These are phyloP conservation scores for Chlamydomonas sp. DNA, from an alignment of 139 green algal species.

Conservation along the genomic window DNA sequence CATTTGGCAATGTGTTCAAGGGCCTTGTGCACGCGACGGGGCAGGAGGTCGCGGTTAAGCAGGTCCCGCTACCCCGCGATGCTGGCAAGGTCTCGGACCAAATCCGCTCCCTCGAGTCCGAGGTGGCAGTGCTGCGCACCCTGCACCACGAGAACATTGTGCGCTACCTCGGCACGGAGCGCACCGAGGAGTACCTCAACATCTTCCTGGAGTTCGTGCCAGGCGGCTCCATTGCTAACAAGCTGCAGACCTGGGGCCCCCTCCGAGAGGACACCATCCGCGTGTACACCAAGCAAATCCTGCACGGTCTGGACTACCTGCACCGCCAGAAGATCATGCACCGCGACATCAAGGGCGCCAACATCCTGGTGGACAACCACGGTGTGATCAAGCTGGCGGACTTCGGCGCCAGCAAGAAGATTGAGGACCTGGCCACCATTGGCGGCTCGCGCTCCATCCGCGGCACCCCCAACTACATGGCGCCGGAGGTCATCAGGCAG, in stretches of 20 bases:
- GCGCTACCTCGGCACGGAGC: conserved; percentile 92
- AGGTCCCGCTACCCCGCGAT: conserved; percentile 67
- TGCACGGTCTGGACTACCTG: conserved; percentile 93
- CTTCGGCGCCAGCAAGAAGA: conserved; percentile 94
- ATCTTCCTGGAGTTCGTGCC: conserved; percentile 98
- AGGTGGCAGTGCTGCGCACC: conserved; percentile 85
- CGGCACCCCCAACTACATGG: conserved; percentile 99
- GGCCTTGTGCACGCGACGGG: conserved; percentile 93
- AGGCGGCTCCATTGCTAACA: conserved; percentile 90
- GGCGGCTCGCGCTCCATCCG: conserved; percentile 89
- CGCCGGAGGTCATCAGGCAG: conserved; percentile 96
- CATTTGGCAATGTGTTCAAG: conserved; percentile 90
- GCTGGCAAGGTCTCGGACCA: conserved; percentile 71
- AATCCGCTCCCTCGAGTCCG: conserved; percentile 81
- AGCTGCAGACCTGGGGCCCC: conserved; percentile 34
- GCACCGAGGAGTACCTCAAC: conserved; percentile 79
- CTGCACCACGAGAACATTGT: conserved; percentile 95
- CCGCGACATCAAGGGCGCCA: conserved; percentile 86
- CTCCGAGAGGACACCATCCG: conserved; percentile 75
- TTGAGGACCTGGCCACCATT: conserved; percentile 92
- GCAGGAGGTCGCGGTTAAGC: conserved; percentile 96
- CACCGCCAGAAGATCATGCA: conserved; percentile 92
- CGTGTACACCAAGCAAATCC: conserved; percentile 83
- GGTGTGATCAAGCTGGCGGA: conserved; percentile 96
- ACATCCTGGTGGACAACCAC: conserved; percentile 94